Base-by-base conservation (phyloP, 768 basidiomycete species). In the Podaxis carcinomalis region DNA sequence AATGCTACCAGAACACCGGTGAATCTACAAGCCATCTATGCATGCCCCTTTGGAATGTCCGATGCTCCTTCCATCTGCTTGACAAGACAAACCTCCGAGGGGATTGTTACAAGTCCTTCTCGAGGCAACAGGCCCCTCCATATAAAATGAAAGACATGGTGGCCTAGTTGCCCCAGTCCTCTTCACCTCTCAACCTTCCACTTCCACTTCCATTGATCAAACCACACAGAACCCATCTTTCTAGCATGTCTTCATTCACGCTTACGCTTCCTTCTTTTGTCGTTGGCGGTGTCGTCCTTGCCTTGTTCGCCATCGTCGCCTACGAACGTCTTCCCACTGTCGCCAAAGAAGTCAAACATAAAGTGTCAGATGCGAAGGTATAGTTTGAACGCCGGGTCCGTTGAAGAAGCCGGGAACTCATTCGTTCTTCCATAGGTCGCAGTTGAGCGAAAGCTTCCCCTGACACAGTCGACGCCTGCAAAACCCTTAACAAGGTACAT, bases 311-410 rank as follows among this genome's bases (percentile, higher is more conserved):
- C 37, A 36, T 58, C 3, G 49, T 58, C 5, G 35, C 28, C 3
- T 58, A 58, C 21, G 57, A 58, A 5, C 57, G 57, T 9, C n/a
- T 58, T 25, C 57, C 57, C 6, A 27, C 57, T 25, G 49, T 58
- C 1, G 57, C 57, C 35, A 58, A 58, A 16, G 49, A 58, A 19
- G 57, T 51, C 3, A 58, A 58, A 58, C 21, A 21, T 36, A 58
- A 58, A 14, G 57, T 50, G 3, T 23, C 36, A 13, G 57, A 58
- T 23, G 57, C 57, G 46, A 58, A 58, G 57, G 57, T 50, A 58
- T 19, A 16, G 21, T 37, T 50, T 36, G 14, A 39, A 6, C 6
- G 9, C 37, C 11, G 19, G 25, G 9, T 5, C 14, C 6, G 23
- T 9, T 9, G 32, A 32, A 32, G 21, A 39, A 21, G 40, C 21